Evolutionary conservation across 768 basidiomycete species (phyloP), one percentile per base, ranked within the genome.

Genomic region (Pulveroboletus sp.): DNA sequence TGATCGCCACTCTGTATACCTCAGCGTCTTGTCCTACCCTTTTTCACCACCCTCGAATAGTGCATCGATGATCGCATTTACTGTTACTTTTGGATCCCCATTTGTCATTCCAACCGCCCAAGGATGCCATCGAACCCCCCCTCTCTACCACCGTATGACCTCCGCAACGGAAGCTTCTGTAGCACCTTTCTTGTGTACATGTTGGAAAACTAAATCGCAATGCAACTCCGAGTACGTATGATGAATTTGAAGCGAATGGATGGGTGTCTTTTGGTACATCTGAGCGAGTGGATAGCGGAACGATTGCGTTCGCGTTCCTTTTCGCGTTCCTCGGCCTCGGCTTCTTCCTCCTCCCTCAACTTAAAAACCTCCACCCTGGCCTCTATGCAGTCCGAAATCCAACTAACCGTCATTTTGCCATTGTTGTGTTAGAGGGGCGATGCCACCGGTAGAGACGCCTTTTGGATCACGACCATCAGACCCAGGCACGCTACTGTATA

Each of bases 371-470:
- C 89, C 36, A 90, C 66, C 48, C 90, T 72, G 1, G 87, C 89
- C 62, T 92, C 90, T 51, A 85, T 80, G 84, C 87, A 91, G 58
- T 91, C 88, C 83, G 90, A 80, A 43, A 92, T 82, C 24, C 83
- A 68, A 11, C 86, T 88, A 58, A 91, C 84, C 0, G 84, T 81
- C 82, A 88, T 80, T 35, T 84, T 83, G 43, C 75, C 73, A 40
- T 72, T 72, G 45, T n/a, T n/a, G n/a, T n/a, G n/a, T n/a, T 61
- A 19, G 70, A 64, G 31, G 61, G 37, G 72, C 72, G 51, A 79
- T 67, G 58, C 74, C 76, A 59, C 73, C 75, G 31, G 75, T 75
- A 21, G 87, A 89, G 50, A 91, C 87, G 38, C 86, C 50, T 89
- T 85, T 66, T 91, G 88, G 42, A 92, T 82, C 79, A 90, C 88